Conservation (phyloP, 441 rosid genomes). For the Populus tomentosa region DNA sequence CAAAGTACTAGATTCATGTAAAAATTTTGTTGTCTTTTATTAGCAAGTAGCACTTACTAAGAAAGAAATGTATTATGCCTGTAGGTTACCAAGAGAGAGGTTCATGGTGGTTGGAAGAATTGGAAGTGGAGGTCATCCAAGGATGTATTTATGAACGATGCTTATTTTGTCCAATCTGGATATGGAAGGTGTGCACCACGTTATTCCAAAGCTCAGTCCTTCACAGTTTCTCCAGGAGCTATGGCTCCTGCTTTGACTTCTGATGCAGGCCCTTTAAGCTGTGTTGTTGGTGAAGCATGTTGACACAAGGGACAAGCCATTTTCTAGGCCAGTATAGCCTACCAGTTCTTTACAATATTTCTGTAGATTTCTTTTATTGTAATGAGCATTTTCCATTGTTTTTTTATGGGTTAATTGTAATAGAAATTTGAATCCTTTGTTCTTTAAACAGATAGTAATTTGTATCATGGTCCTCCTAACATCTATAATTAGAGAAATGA, state of each 20-base stretch:
- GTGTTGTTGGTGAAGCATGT: conserved; percentile 46
- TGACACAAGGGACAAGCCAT: conserved; percentile 3
- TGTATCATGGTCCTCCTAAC: no score
- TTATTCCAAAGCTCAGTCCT: conserved; percentile 67
- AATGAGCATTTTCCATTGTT: no score
- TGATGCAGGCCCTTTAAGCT: conserved; percentile 59
- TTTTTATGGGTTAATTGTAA: no score
- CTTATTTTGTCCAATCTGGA: conserved; percentile 84
- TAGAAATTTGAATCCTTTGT: no score
- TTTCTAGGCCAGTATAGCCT: not conserved
- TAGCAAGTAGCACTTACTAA: no score
- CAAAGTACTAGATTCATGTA: no score
- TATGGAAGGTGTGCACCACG: conserved; percentile 54
- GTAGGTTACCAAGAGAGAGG: conserved; percentile 82
- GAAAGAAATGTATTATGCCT: no score
- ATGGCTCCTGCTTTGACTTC: conserved; percentile 59
- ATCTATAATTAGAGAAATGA: no score
- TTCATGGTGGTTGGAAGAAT: conserved; percentile 43
- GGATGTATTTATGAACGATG: conserved; percentile 72
- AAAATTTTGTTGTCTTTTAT: not conserved
- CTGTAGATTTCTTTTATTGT: no score
- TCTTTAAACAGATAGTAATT: no score
- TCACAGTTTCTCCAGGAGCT: conserved; percentile 68
- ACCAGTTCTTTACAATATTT: not conserved
- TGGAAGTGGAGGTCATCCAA: conserved; percentile 94